A percentile compares a stretch with the other conserved stretches of the same genome.
Evolutionary conservation across 352 stramenopile genomes (phyloP).

Genomic region (Pythium aphanidermatum): DNA sequence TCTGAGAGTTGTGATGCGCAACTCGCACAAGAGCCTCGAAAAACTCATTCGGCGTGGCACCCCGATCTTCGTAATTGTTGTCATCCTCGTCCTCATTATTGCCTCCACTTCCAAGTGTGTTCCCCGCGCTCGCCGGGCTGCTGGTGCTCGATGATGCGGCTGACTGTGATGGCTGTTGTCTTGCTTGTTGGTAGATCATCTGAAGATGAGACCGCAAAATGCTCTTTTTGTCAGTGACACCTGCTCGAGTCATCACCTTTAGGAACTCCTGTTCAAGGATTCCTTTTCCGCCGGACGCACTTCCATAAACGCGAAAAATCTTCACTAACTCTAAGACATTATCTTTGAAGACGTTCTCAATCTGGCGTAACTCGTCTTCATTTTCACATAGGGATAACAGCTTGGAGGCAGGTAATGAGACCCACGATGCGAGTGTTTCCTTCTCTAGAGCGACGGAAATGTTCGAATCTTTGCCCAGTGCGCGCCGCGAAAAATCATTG

Average conservation of each 20-base stretch:
- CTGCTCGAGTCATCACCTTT: constrained; percentile 73
- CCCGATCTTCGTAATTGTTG: constrained; percentile 45
- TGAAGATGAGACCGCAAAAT: constrained; percentile 68
- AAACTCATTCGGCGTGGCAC: constrained; percentile 72
- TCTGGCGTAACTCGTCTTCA: constrained; percentile 50
- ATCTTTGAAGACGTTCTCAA: constrained; percentile 67
- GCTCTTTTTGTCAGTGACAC: constrained; percentile 77
- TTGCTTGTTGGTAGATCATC: constrained; percentile 61
- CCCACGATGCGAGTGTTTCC: constrained; percentile 55
- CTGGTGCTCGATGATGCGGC: constrained; percentile 6
- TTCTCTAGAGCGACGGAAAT: constrained; percentile 66
- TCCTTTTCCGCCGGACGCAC: constrained; percentile 48
- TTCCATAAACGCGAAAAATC: constrained; percentile 72
- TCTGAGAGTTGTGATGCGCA: constrained; percentile 64
- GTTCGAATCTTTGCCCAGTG: constrained; percentile 65
- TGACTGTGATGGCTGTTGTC: constrained; percentile 1
- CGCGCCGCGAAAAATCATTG: constrained; percentile 59
- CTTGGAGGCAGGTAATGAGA: constrained; percentile 40
- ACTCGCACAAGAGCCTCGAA: constrained; percentile 70
- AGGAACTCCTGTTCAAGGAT: constrained; percentile 80
- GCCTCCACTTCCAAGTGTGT: background rate
- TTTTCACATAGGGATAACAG: constrained; percentile 48
- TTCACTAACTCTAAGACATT: constrained; percentile 76
- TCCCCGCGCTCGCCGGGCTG: background rate
- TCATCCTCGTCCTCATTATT: constrained; percentile 27